Base-by-base conservation (phyloP, 176 grass and related monocot genomes). In the Themeda triandra region DNA sequence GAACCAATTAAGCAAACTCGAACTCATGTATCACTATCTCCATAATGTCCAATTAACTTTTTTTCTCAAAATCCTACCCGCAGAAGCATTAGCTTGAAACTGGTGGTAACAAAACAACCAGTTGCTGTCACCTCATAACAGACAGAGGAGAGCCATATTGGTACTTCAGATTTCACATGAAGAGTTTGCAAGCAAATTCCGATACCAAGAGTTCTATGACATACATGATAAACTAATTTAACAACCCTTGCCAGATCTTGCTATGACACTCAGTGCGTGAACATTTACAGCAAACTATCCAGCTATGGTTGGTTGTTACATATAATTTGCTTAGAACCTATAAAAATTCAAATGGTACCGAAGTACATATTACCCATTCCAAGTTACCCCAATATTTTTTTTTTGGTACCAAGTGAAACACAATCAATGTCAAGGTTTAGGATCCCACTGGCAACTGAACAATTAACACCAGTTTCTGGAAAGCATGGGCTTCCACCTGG, bases 141-240 rank as follows among this genome's bases (percentile, higher is more conserved):
- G 41, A 45, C 46, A 79, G 51, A 66, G 18, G 37, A 19, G 32
- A 17, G 3, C 10, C 4, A 4, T 73, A 79, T 35, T 32, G 6
- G 3, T 25, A 29, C 45, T 69, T 64, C 13, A 53, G 49, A 76
- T 40, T 56, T 27, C 13, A 51, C 29, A 68, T 32, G 5, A 68
- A n/a, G 80, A 41, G 17, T 35, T 76, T 48, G 4, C 12, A 76
- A 62, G 14, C 58, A 8, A 66, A 70, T 46, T 62, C 51, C 4
- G 0, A 17, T 56, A 67, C 7, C 14, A 66, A 13, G 48, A 48
- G 12, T 21, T 31, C 12, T 32, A 45, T 44, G 13, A 46, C 44
- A 46, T 48, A 48, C 45, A 83, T 13, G 58, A 64, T 41, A 77
- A 77, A 62, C 56, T 21, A 33, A 72, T 84, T 42, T 37, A 59